Evolutionary conservation across 352 stramenopile species (phyloP), one percentile per base, ranked within the genome.

Genomic region (Phytophthora sansomeana): DNA sequence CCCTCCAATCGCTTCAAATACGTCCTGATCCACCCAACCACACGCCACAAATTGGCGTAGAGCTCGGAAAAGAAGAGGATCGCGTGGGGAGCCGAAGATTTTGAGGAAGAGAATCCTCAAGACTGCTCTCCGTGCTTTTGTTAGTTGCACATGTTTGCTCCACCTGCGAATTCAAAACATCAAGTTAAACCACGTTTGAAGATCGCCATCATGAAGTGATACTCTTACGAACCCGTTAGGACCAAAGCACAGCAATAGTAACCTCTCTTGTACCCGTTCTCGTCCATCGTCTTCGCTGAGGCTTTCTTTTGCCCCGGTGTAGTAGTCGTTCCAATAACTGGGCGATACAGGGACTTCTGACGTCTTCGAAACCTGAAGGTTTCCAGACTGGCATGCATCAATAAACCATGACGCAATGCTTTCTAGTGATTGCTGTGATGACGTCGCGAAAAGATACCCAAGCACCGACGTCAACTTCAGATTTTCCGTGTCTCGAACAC

Each of bases 31-130:
- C 6, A 80, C 19, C 80, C 80, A 88, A 2, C 57, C 64, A 24
- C 63, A 67, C 3, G 42, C 48, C n/a, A 76, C 66, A 43, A 88
- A 61, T 50, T 83, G 69, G 36, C 80, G 80, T 52, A 85, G 29
- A 21, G 86, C 78, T 8, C 72, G 69, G 16, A 88, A 65, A 14
- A 83, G 65, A 4, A 71, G 51, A 1, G 75, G 39, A 43, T 88
- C 75, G 43, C 77, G 74, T 35, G 80, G 79, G 5, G 64, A 82
- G 5, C 65, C 72, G 46, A 86, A 71, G 26, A 86, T 59, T 60
- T 86, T 86, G 5, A 42, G 59, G 11, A 86, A 49, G 33, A 88
- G 7, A 2, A 83, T 42, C 16, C 13, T 38, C 16, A 83, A 41
- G 36, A 86, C 36, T 9, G 46, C 14, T 17, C 36, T 48, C 29